These are phyloP conservation scores for Annulohypoxylon bovei DNA, from an alignment of 495 filamentous ascomycete genomes.

Conservation along the genomic window DNA sequence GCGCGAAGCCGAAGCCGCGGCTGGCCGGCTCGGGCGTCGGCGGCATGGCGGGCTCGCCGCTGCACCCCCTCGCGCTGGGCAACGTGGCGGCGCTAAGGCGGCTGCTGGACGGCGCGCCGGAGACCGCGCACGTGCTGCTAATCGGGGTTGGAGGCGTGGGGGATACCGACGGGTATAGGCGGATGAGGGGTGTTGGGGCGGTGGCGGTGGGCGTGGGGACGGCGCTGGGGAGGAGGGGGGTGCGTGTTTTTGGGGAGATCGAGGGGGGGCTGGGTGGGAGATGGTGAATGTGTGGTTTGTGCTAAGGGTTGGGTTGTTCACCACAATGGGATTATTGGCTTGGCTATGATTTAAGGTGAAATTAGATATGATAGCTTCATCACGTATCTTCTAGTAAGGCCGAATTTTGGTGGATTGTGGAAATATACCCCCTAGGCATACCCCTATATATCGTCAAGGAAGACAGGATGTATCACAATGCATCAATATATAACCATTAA, in stretches of 20 bases:
- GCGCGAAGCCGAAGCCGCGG: neutral
- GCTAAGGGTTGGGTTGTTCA: neutral
- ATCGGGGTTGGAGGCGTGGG: slow-evolving; percentile 75
- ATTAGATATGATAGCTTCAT: neutral
- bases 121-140: slow-evolving; percentile 57
- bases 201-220: slow-evolving; percentile 70
- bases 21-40: slow-evolving; percentile 60
- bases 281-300: neutral
- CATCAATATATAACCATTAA: neutral
- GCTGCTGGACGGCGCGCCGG: slow-evolving; percentile 58
- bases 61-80: slow-evolving; percentile 78
- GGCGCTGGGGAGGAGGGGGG: slow-evolving; percentile 68
- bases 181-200: slow-evolving; percentile 73
- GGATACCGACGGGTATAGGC: slow-evolving; percentile 64
- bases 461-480: neutral
- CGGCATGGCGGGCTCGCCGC: slow-evolving; percentile 70
- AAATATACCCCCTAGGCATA: too few relatives aligned
- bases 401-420: too few relatives aligned
- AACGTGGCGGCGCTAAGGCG: slow-evolving; percentile 70
- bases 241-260: slow-evolving; percentile 68
- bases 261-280: slow-evolving; percentile 19
- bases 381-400: too few relatives aligned
- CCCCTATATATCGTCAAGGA: neutral
- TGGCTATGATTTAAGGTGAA: neutral
- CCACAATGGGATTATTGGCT: too few relatives aligned